A percentile compares a stretch with the other conserved stretches of the same genome.
phyloP scores from a whole-genome alignment of 2,329 filamentous ascomycete species.

The Aspergillus sojae region DNA sequence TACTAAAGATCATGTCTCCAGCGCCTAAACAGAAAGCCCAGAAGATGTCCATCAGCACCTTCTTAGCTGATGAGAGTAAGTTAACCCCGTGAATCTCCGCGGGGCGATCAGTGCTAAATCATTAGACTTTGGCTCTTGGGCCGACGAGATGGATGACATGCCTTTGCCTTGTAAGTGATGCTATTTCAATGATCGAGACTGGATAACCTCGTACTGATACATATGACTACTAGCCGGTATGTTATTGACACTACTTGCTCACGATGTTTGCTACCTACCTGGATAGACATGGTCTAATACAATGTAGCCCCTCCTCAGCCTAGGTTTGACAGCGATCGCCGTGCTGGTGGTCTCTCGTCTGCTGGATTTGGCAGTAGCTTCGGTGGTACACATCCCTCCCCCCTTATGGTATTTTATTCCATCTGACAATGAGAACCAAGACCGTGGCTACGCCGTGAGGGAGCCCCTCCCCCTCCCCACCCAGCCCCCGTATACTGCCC shows the following conservation, averaged over 20 bases:
- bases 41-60: slow-evolving; percentile 97
- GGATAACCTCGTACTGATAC: slow-evolving; percentile 4
- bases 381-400: slow-evolving; percentile 32
- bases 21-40: slow-evolving; percentile 91
- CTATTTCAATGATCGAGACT: background rate
- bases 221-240: slow-evolving; percentile 32
- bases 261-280: slow-evolving; percentile 4
- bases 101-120: slow-evolving; percentile 31
- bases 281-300: slow-evolving; percentile 20
- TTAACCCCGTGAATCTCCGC: slow-evolving; percentile 27
- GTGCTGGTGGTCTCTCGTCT: slow-evolving; percentile 47
- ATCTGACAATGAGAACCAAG: slow-evolving; percentile 28
- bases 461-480: slow-evolving; percentile 84
- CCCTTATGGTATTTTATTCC: slow-evolving; percentile 9
- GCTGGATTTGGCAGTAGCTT: slow-evolving; percentile 40
- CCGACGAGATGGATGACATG: slow-evolving; percentile 95
- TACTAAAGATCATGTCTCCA: slow-evolving; percentile 55
- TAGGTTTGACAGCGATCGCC: slow-evolving; percentile 53
- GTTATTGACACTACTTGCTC: slow-evolving; percentile 19
- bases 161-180: slow-evolving; percentile 68
- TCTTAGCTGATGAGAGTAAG: slow-evolving; percentile 90
- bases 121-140: slow-evolving; percentile 84
- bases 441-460: slow-evolving; percentile 47
- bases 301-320: slow-evolving; percentile 44
- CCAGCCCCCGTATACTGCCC: slow-evolving; percentile 91